Evolutionary conservation across 2,329 filamentous ascomycete genomes (phyloP), one percentile per base, ranked within the genome.

Genomic region (Fusarium torulosum): DNA sequence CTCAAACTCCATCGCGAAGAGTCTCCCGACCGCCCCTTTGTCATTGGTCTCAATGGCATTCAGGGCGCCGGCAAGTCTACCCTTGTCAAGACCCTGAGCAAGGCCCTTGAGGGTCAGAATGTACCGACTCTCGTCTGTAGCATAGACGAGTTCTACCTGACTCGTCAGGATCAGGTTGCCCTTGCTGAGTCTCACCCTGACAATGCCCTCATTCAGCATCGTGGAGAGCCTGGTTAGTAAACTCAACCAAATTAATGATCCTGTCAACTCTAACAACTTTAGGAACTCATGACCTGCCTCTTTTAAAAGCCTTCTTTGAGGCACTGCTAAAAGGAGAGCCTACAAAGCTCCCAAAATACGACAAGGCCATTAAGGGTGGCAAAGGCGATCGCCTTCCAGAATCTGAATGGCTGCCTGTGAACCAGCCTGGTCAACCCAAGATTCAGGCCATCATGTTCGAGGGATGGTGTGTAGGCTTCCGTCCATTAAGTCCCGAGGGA

Each of bases 61-160:
- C 95, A 97, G 80, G 95, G 95, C 63, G 91, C 92, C 37, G 95
- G 95, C 70, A 97, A 98, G 82, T 96, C 94, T 5, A 96, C 94
- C 14, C 86, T 97, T 73, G 94, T 94, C 37, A 84, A 84, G 37
- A 84, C 86, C 6, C 85, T 97, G 42, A 85, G 88, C 68, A 76
- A 83, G 20, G 87, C 85, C 15, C 86, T 95, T 37, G 82, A 85
- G 45, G 77, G 82, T 15, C 72, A 79, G 29, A 83, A 90, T 73
- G 84, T 84, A 20, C 83, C 92, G 23, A 91, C 90, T 4, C 82
- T 92, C 47, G 90, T 93, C 53, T 86, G 93, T 77, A 94, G 91
- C 77, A 90, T 97, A 68, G 94, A 97, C 77, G 94, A 97, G 80
- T 89, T 97, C 71, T 97, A 97, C 80, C 88, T 96, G 53, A 85